phyloP scores from a whole-genome alignment of 2,329 filamentous ascomycete species.

The Sclerotinia nivalis region DNA sequence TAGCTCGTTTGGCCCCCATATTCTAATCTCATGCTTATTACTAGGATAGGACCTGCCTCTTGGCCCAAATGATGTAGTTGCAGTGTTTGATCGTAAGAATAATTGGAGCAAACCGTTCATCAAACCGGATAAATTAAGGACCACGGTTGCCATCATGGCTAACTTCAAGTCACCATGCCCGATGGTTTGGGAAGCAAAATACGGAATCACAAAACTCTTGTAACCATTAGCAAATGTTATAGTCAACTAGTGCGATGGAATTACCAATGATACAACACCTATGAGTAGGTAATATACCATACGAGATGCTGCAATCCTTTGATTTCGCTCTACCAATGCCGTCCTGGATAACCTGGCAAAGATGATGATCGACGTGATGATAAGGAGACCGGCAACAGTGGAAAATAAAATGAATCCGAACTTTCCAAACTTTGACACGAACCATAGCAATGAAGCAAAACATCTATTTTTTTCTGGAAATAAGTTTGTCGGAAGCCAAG shows the following conservation, averaged over 20 bases:
- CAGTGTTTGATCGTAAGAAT: slow-evolving; percentile 64
- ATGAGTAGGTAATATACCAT: slow-evolving; percentile 67
- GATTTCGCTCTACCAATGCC: slow-evolving; percentile 55
- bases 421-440: slow-evolving; percentile 60
- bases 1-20: slow-evolving; percentile 47
- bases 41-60: slow-evolving; percentile 49
- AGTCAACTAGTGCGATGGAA: slow-evolving; percentile 37
- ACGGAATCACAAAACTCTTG: slow-evolving; percentile 61
- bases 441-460: slow-evolving; percentile 69
- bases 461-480: slow-evolving; percentile 59
- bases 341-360: slow-evolving; percentile 58
- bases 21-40: slow-evolving; percentile 50
- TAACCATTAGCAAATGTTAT: slow-evolving; percentile 36
- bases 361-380: slow-evolving; percentile 54
- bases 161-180: slow-evolving; percentile 49
- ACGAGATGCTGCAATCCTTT: slow-evolving; percentile 64
- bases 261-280: slow-evolving; percentile 58
- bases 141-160: slow-evolving; percentile 64
- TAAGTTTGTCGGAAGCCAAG: slow-evolving; percentile 60
- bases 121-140: slow-evolving; percentile 65
- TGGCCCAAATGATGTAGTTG: slow-evolving; percentile 55
- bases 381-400: slow-evolving; percentile 51
- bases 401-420: slow-evolving; percentile 57
- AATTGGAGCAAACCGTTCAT: slow-evolving; percentile 66
- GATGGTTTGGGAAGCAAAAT: slow-evolving; percentile 60